A percentile compares a stretch with the other conserved stretches of the same genome.
These are phyloP conservation scores for Dissophora globulifera DNA, from an alignment of 192 early-diverging fungal species.

Conservation along the genomic window DNA sequence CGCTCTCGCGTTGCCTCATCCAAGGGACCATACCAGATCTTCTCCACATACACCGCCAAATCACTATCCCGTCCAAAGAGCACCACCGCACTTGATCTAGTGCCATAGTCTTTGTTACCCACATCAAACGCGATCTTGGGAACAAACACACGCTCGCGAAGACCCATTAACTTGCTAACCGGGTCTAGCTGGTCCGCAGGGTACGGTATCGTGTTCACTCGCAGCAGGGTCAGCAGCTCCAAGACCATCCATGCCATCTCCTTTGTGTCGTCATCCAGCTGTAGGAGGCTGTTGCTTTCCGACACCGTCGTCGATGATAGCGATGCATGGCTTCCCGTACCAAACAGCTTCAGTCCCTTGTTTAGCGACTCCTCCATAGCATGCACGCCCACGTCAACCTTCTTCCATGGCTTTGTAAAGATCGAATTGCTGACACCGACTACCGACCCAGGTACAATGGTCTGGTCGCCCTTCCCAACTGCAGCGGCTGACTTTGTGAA, in stretches of 20 bases:
- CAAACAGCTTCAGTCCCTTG: slow-evolving; percentile 20
- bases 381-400: slow-evolving; percentile 50
- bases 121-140: slow-evolving; percentile 4
- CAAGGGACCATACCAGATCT: slow-evolving; percentile 25
- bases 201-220: slow-evolving; percentile 14
- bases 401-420: slow-evolving; percentile 54
- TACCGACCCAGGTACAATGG: slow-evolving; percentile 2
- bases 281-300: too few species aligned
- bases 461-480: not conserved
- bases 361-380: slow-evolving; percentile 35
- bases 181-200: not conserved
- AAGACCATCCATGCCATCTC: slow-evolving; percentile 47
- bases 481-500: slow-evolving; percentile 8
- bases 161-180: not conserved
- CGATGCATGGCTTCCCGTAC: slow-evolving; percentile 14
- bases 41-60: slow-evolving; percentile 45
- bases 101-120: slow-evolving; percentile 10
- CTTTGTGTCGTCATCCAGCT: slow-evolving; percentile 17
- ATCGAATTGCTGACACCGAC: slow-evolving; percentile 59
- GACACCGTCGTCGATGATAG: too few species aligned
- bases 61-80: slow-evolving; percentile 28
- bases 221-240: slow-evolving; percentile 27
- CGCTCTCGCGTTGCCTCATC: slow-evolving; percentile 9
- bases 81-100: slow-evolving; percentile 29
- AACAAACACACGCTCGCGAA: slow-evolving; percentile 38